Evolutionary conservation across 2,329 filamentous ascomycete species (phyloP), one percentile per base, ranked within the genome.

Genomic region (Mariannaea sp.): DNA sequence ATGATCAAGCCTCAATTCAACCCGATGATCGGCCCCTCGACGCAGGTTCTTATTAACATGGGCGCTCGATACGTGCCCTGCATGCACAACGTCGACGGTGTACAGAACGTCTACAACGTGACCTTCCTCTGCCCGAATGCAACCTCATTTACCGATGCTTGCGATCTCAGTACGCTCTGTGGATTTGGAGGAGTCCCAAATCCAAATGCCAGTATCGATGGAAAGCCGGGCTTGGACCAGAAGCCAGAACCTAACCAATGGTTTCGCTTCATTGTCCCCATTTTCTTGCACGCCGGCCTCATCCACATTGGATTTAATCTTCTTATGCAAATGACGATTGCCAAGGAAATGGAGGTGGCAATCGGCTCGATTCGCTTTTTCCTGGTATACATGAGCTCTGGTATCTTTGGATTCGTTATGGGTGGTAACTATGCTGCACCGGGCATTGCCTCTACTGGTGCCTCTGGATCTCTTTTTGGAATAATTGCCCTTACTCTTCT

Each of bases 281-380:
- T 99, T 57, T 99, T 99, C 75, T 78, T 99, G 65, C 94, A 99
- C 67, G 92, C 91, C 1, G 94, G 94, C 12, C 75, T 99, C 50
- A 87, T 99, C 58, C 94, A 99, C 69, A 97, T 99, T 53, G 90
- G 85, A 13, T 97, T 97, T 80, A 99, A 99, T 73, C 80, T 99
- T 74, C 80, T 97, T 7, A 81, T 97, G 17, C 94, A 99, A 71
- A 74, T 97, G 66, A 95, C 90, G 0, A 83, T 97, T 49, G 94
- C 89, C 24, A 86, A 88, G 33, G 94, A 99, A 65, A 96, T 99
- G 84, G 94, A 99, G 71, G 83, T 86, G 61, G 84, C 88, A 46
- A 96, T 99, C 64, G 94, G 94, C 3, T 86, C 89, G 30, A 80
- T 97, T 61, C 88, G 94, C 32, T 97, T 95, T 73, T 84, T 89